Percentiles rank a stretch among this genome's conserved stretches.
Conservation (phyloP, 768 basidiomycete genomes). For the Leucogyrophana mollusca region DNA sequence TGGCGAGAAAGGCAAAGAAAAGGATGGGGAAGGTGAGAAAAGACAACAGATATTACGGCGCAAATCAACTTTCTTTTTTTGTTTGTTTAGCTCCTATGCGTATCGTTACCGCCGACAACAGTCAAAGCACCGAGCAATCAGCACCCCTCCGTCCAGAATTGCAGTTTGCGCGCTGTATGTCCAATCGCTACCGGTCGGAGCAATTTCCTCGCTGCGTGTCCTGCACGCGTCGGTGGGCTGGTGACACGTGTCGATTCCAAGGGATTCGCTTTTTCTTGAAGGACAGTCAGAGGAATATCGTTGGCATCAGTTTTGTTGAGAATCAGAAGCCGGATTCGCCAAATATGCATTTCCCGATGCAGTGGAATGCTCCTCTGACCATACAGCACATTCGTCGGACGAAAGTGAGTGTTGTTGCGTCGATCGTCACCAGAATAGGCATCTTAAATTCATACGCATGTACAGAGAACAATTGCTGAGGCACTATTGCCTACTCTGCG, state of each 20-base stretch:
- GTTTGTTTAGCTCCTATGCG: slow-evolving; percentile 22
- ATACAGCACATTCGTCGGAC: slow-evolving; percentile 50
- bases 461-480: slow-evolving; percentile 63
- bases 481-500: slow-evolving; percentile 67
- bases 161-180: slow-evolving; percentile 84
- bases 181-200: slow-evolving; percentile 69
- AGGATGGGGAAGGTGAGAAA: slow-evolving; percentile 37
- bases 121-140: slow-evolving; percentile 24
- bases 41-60: background rate
- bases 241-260: slow-evolving; percentile 85
- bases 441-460: slow-evolving; percentile 13
- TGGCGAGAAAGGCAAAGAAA: slow-evolving; percentile 46
- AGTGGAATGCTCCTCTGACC: slow-evolving; percentile 65
- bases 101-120: slow-evolving; percentile 30
- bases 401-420: slow-evolving; percentile 46
- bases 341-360: slow-evolving; percentile 56
- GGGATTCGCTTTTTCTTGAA: slow-evolving; percentile 79
- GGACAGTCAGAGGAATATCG: slow-evolving; percentile 53
- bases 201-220: slow-evolving; percentile 79
- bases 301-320: slow-evolving; percentile 71
- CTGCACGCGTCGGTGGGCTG: slow-evolving; percentile 84
- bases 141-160: slow-evolving; percentile 57
- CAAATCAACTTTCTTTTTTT: slow-evolving; percentile 3
- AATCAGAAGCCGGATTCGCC: slow-evolving; percentile 56
- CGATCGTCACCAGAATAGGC: background rate